Conservation (phyloP, 169 alveolate genomes). For the Plasmodium yoelii region DNA sequence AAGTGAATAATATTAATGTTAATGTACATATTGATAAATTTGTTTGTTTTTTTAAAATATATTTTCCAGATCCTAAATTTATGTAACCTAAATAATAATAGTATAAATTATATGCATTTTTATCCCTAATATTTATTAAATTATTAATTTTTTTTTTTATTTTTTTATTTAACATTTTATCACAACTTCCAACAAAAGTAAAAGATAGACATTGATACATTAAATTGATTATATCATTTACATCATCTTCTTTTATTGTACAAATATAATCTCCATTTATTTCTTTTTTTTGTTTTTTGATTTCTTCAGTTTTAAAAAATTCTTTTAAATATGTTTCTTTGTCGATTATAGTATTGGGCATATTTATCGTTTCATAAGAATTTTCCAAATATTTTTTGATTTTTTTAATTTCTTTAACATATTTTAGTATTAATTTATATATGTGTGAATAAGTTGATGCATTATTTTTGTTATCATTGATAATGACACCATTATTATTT, state of each 20-base stretch:
- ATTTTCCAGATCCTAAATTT: slow-evolving; percentile 76
- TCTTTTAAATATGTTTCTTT: slow-evolving; percentile 9
- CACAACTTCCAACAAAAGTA: slow-evolving; percentile 73
- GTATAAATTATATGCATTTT: slow-evolving; percentile 63
- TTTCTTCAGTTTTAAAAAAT: slow-evolving; percentile 4
- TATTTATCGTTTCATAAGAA: not conserved
- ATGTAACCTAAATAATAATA: slow-evolving; percentile 74
- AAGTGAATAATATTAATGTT: slow-evolving; percentile 49
- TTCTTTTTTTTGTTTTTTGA: not conserved
- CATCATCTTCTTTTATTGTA: slow-evolving; percentile 59
- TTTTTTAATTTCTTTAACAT: slow-evolving; percentile 67
- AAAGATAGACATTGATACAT: slow-evolving; percentile 69
- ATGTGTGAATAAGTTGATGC: slow-evolving; percentile 15
- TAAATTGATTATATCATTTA: slow-evolving; percentile 45
- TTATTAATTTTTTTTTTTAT: slow-evolving; percentile 66
- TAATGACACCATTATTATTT: not conserved
- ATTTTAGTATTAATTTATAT: slow-evolving; percentile 45
- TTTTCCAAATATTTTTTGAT: slow-evolving; percentile 36
- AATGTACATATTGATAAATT: slow-evolving; percentile 46
- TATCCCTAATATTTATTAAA: slow-evolving; percentile 33
- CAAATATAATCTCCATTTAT: slow-evolving; percentile 9
- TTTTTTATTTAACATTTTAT: slow-evolving; percentile 53
- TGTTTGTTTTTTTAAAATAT: slow-evolving; percentile 55
- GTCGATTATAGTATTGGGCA: not conserved
- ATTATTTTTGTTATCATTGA: not conserved